These are phyloP conservation scores for Penicillium psychrosexuale DNA, from an alignment of 2,329 filamentous ascomycete genomes.

Conservation along the genomic window DNA sequence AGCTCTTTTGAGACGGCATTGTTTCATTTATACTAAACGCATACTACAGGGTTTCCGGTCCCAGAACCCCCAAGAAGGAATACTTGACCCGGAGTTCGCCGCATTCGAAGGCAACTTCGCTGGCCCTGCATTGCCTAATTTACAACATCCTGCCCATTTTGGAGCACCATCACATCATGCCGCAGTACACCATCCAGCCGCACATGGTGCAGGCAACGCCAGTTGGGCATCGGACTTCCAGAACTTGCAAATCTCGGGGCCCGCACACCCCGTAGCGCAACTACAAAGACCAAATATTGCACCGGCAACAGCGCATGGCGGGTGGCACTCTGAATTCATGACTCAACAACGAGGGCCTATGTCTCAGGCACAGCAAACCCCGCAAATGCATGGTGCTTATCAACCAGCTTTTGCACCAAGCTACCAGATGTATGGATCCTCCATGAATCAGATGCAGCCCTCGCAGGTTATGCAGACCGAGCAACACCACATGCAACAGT, in stretches of 20 bases:
- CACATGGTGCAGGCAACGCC: conserved; percentile 14
- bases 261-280: conserved; percentile 46
- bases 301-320: conserved; percentile 32
- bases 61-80: conserved; percentile 51
- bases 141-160: conserved; percentile 37
- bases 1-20: fast-evolving
- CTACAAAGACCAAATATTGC: conserved; percentile 45
- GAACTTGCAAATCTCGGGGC: conserved; percentile 41
- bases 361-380: conserved; percentile 16
- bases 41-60: conserved; percentile 60
- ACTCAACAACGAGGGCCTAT: conserved; percentile 34
- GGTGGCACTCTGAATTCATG: conserved; percentile 63
- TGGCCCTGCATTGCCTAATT: conserved; percentile 34
- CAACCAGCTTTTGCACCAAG: conserved; percentile 30
- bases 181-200: conserved; percentile 15
- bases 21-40: conserved; percentile 10
- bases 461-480: conserved; percentile 25
- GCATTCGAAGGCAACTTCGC: conserved; percentile 56
- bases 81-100: conserved; percentile 65
- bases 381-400: conserved; percentile 21
- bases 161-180: conserved; percentile 26
- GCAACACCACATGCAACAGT: conserved; percentile 30
- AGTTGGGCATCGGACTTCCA: conserved; percentile 50
- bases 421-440: conserved; percentile 24
- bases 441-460: conserved; percentile 23